Evolutionary conservation across 2,329 filamentous ascomycete species (phyloP).

Genomic region (Pseudogymnoascus sp.): DNA sequence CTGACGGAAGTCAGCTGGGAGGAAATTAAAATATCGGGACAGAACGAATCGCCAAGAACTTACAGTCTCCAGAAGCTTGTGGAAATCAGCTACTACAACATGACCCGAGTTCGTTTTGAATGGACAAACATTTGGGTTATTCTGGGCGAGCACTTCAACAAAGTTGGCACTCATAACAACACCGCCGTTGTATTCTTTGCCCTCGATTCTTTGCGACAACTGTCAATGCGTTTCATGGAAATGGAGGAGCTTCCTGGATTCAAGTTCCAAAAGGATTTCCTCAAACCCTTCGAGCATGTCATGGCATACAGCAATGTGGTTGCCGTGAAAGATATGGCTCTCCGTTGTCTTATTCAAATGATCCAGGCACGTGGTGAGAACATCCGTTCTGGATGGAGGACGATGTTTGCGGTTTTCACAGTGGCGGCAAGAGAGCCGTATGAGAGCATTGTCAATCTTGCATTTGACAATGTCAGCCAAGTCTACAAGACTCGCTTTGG

Average conservation of each 20-base stretch:
- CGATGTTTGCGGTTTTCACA: conserved; percentile 98
- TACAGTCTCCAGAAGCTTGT: conserved; percentile 98
- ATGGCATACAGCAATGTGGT: conserved; percentile 87
- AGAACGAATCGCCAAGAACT: conserved; percentile 89
- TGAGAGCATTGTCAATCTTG: conserved; percentile 91
- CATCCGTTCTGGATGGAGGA: conserved; percentile 95
- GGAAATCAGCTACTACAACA: conserved; percentile 99
- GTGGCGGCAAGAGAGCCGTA: conserved; percentile 89
- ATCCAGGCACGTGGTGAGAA: conserved; percentile 95
- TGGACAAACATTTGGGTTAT: conserved; percentile 98
- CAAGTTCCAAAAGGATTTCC: conserved; percentile 99
- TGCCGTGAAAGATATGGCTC: conserved; percentile 92
- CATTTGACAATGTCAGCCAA: conserved; percentile 92
- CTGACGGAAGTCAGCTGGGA: conserved; percentile 97
- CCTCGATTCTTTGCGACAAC: conserved; percentile 84
- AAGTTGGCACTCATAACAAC: conserved; percentile 92
- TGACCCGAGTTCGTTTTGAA: conserved; percentile 95
- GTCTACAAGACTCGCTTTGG: conserved; percentile 95
- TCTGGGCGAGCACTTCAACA: conserved; percentile 96
- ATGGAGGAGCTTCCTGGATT: conserved; percentile 96
- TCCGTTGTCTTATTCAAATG: conserved; percentile 97
- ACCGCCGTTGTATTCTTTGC: conserved; percentile 97
- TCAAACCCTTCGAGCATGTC: conserved; percentile 97
- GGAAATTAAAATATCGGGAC: conserved; percentile 93
- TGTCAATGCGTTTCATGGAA: conserved; percentile 99